Conservation (phyloP, 1,284 basidiomycete genomes). For the Anthracocystis panici-leucophaei region DNA sequence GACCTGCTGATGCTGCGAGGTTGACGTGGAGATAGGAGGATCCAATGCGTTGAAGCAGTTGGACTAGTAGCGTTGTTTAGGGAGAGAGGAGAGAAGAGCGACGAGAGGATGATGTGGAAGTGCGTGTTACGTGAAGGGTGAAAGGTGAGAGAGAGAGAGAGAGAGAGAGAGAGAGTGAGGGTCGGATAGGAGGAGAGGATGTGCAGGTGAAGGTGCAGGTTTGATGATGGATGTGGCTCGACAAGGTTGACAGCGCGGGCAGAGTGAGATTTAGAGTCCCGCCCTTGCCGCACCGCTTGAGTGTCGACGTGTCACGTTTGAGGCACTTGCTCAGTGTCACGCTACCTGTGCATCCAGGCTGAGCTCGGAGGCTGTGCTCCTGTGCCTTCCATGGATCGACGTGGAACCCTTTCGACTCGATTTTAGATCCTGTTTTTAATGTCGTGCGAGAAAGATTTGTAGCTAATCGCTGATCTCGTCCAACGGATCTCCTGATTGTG, state of each 20-base stretch:
- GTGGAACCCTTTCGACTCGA: conserved; percentile 19
- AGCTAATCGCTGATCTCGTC: not conserved
- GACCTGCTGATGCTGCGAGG: conserved; percentile 4
- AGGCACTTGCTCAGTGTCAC: not conserved
- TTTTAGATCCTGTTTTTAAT: conserved; percentile 7
- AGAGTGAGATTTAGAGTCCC: conserved; percentile 4
- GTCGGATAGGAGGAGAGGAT: conserved; percentile 9
- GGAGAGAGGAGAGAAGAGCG: not conserved
- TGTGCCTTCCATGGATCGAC: conserved; percentile 29
- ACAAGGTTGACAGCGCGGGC: no score
- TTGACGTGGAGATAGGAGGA: conserved; percentile 15
- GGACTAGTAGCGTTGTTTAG: conserved; percentile 8
- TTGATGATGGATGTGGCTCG: conserved; percentile 16
- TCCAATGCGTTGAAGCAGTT: conserved; percentile 43
- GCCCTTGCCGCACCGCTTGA: not conserved
- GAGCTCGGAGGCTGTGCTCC: conserved; percentile 8
- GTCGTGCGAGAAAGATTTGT: conserved; percentile 6
- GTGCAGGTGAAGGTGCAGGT: conserved; percentile 11
- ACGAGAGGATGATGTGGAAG: conserved; percentile 5
- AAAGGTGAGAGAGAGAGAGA: not conserved
- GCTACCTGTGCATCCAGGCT: not conserved
- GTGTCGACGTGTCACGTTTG: conserved; percentile 40
- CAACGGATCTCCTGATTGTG: not conserved
- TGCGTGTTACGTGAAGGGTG: conserved; percentile 30
- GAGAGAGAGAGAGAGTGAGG: not conserved